A percentile compares a stretch with the other conserved stretches of the same genome.
Evolutionary conservation across 768 basidiomycete species (phyloP).

Genomic region (Tulasnella sp.): DNA sequence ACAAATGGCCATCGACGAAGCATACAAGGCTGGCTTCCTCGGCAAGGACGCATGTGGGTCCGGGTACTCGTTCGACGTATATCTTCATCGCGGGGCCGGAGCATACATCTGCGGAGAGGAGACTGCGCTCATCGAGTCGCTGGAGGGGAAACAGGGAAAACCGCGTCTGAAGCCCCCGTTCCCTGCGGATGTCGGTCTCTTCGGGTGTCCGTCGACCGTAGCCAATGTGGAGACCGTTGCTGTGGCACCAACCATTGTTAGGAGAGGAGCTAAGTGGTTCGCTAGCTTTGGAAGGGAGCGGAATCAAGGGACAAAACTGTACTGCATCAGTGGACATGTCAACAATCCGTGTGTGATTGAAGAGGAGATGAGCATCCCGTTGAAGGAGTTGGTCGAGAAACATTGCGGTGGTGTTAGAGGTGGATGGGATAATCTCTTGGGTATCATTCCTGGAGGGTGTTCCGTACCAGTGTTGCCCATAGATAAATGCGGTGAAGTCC

Average conservation of each 20-base stretch:
- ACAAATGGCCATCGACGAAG: constrained; percentile 91
- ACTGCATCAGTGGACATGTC: constrained; percentile 93
- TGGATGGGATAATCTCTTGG: constrained; percentile 94
- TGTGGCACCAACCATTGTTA: constrained; percentile 91
- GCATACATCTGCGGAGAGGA: constrained; percentile 99
- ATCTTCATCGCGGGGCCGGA: constrained; percentile 95
- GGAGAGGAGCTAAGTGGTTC: constrained; percentile 85
- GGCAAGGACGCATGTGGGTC: constrained; percentile 88
- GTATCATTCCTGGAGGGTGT: constrained; percentile 92
- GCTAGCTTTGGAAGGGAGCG: constrained; percentile 82
- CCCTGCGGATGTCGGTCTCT: constrained; percentile 95
- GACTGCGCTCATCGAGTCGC: constrained; percentile 90
- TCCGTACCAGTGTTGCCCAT: constrained; percentile 90
- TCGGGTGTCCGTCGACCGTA: constrained; percentile 94
- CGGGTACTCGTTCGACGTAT: constrained; percentile 93
- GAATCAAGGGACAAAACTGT: constrained; percentile 95
- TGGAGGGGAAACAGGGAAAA: constrained; percentile 98
- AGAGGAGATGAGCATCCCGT: constrained; percentile 97
- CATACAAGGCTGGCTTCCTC: constrained; percentile 78
- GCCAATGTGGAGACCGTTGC: constrained; percentile 98
- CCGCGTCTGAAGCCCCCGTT: constrained; percentile 96
- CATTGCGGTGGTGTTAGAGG: constrained; percentile 92
- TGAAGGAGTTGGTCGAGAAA: constrained; percentile 89
- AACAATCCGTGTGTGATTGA: constrained; percentile 97
- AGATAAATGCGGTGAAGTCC: constrained; percentile 69